Percentiles rank a stretch among this genome's conserved stretches.
These are phyloP conservation scores for Debaryomyces sp. DNA, from an alignment of 1,139 yeast species.

Conservation along the genomic window DNA sequence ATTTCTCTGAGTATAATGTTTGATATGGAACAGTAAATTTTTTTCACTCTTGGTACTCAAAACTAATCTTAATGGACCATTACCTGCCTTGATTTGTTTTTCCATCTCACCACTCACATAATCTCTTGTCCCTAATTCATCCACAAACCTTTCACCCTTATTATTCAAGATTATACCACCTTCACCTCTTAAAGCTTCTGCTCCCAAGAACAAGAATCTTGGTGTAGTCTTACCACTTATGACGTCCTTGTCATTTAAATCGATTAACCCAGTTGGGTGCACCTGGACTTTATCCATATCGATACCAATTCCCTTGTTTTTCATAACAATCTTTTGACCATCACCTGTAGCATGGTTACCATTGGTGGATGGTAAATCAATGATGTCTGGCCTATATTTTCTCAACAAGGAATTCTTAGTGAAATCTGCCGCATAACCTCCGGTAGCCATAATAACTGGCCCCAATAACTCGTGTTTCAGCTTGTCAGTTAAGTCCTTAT, in stretches of 20 bases:
- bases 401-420: slow-evolving; percentile 52
- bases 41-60: slow-evolving; percentile 47
- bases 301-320: slow-evolving; percentile 61
- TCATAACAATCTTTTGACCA: slow-evolving; percentile 64
- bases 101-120: slow-evolving; percentile 64
- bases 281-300: slow-evolving; percentile 81
- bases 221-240: slow-evolving; percentile 42
- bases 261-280: slow-evolving; percentile 81
- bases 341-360: slow-evolving; percentile 79
- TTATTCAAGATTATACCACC: slow-evolving; percentile 72
- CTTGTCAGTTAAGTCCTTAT: slow-evolving; percentile 41
- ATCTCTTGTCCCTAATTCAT: slow-evolving; percentile 73
- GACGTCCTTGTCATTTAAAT: slow-evolving; percentile 57
- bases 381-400: slow-evolving; percentile 64
- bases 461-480: slow-evolving; percentile 40
- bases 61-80: slow-evolving; percentile 55
- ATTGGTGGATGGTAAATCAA: slow-evolving; percentile 69
- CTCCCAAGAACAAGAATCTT: slow-evolving; percentile 68
- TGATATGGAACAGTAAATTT: slow-evolving; percentile 57
- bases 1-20: slow-evolving; percentile 68
- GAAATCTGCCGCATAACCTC: slow-evolving; percentile 73
- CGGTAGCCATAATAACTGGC: slow-evolving; percentile 76
- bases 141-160: slow-evolving; percentile 68
- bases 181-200: slow-evolving; percentile 77
- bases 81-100: slow-evolving; percentile 44